phyloP scores from a whole-genome alignment of 192 early-diverging fungal genomes.

The Entrophospora sp. region DNA sequence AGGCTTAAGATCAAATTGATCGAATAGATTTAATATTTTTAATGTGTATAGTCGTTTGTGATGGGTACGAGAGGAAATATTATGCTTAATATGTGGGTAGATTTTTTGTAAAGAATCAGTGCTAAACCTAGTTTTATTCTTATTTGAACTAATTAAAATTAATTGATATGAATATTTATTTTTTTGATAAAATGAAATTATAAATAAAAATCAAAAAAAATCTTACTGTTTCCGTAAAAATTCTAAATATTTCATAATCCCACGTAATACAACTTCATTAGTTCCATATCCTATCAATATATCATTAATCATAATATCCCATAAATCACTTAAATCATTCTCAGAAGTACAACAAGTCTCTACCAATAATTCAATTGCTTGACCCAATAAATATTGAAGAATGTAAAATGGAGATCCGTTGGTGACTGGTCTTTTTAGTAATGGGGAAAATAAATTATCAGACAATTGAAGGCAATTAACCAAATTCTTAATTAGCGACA shows the following conservation, averaged over 20 bases:
- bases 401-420: conserved; percentile 35
- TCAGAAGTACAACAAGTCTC: conserved; percentile 21
- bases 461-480: background rate
- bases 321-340: conserved; percentile 21
- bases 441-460: background rate
- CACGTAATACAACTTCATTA: conserved; percentile 40
- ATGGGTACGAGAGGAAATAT: conserved; percentile 51
- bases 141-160: background rate
- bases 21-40: conserved; percentile 59
- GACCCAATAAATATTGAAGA: conserved; percentile 40
- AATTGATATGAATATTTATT: background rate
- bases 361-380: conserved; percentile 37
- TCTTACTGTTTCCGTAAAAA: conserved; percentile 19
- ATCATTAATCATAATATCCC: conserved; percentile 32
- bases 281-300: conserved; percentile 30
- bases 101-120: conserved; percentile 37
- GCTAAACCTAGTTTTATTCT: conserved; percentile 25
- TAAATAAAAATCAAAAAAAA: background rate
- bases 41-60: conserved; percentile 55
- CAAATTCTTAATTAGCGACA: conserved; percentile 24
- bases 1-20: conserved; percentile 46
- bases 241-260: conserved; percentile 35
- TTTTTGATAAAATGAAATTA: background rate
- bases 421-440: conserved; percentile 30
- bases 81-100: conserved; percentile 41